Percentiles rank a stretch among this genome's conserved stretches.
Conservation (phyloP, 805 yeast species). For the Metschnikowia koreensis region DNA sequence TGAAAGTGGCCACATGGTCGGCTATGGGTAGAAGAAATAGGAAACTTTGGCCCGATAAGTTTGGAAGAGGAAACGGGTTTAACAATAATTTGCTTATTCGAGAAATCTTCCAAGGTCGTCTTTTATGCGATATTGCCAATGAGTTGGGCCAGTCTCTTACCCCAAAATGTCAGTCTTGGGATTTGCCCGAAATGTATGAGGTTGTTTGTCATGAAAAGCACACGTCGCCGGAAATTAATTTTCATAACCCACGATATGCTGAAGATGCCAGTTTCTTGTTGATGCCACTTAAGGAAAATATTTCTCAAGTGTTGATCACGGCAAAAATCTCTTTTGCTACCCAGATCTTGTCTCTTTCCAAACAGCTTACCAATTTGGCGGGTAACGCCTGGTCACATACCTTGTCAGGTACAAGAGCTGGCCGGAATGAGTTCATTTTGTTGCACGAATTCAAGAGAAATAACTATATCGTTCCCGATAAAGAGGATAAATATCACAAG, state of each 20-base stretch:
- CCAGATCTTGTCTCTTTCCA: slow-evolving; percentile 85
- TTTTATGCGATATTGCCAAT: slow-evolving; percentile 89
- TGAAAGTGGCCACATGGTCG: slow-evolving; percentile 74
- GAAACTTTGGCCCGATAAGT: slow-evolving; percentile 73
- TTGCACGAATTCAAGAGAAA: slow-evolving; percentile 85
- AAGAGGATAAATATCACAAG: slow-evolving; percentile 47
- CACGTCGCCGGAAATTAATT: slow-evolving; percentile 67
- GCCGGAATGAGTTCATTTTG: slow-evolving; percentile 89
- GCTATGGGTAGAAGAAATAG: slow-evolving; percentile 79
- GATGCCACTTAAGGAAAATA: slow-evolving; percentile 69
- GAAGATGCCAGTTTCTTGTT: slow-evolving; percentile 67
- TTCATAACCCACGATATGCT: slow-evolving; percentile 60
- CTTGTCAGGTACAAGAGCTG: slow-evolving; percentile 91
- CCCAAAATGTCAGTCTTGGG: slow-evolving; percentile 92
- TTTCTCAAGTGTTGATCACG: slow-evolving; percentile 61
- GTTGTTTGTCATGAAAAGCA: slow-evolving; percentile 68
- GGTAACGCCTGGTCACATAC: slow-evolving; percentile 98
- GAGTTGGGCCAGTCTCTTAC: slow-evolving; percentile 94
- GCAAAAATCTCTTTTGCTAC: slow-evolving; percentile 77
- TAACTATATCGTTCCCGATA: slow-evolving; percentile 86
- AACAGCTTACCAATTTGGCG: slow-evolving; percentile 87
- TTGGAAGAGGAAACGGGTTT: slow-evolving; percentile 52
- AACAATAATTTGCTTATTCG: slow-evolving; percentile 56
- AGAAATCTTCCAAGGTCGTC: slow-evolving; percentile 79
- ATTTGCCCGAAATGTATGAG: slow-evolving; percentile 84